phyloP scores from a whole-genome alignment of 306 rosid species.

The Cucurbita pepo region DNA sequence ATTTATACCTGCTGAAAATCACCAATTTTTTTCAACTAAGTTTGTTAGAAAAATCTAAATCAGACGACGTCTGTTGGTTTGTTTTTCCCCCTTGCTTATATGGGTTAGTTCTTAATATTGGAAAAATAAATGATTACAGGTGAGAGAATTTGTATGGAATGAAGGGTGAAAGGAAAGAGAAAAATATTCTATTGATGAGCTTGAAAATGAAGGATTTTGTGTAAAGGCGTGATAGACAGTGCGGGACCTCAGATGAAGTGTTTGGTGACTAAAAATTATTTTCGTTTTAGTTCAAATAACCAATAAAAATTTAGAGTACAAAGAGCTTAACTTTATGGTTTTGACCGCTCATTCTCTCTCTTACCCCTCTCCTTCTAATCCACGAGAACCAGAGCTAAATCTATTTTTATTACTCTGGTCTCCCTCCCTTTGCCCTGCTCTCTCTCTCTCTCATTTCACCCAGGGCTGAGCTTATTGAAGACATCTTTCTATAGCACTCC shows the following conservation, averaged over 20 bases:
- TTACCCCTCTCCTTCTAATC: conserved; percentile 19
- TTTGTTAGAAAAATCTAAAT: not conserved
- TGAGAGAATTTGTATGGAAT: not conserved
- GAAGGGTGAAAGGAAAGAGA: not conserved
- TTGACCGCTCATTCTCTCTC: conserved; percentile 34
- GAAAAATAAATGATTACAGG: not conserved
- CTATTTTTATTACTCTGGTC: conserved; percentile 10
- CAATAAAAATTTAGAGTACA: not conserved
- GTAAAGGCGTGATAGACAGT: conserved; percentile 27
- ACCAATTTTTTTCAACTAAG: not conserved
- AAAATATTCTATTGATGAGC: not conserved
- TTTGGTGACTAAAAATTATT: conserved; percentile 20
- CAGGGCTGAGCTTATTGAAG: conserved; percentile 9
- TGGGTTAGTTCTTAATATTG: not conserved
- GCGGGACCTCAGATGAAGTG: conserved; percentile 29
- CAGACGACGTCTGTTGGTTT: not conserved
- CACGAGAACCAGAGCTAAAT: conserved; percentile 25
- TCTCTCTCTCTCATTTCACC: conserved; percentile 5
- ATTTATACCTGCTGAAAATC: not conserved
- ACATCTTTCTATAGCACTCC: conserved; percentile 16
- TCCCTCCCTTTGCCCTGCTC: not conserved
- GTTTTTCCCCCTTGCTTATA: not conserved
- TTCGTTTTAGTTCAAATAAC: not conserved
- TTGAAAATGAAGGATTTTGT: conserved; percentile 5
- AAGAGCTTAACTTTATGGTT: conserved; percentile 19